phyloP scores from a whole-genome alignment of 2,329 filamentous ascomycete genomes.

The Gnomoniopsis sp. region DNA sequence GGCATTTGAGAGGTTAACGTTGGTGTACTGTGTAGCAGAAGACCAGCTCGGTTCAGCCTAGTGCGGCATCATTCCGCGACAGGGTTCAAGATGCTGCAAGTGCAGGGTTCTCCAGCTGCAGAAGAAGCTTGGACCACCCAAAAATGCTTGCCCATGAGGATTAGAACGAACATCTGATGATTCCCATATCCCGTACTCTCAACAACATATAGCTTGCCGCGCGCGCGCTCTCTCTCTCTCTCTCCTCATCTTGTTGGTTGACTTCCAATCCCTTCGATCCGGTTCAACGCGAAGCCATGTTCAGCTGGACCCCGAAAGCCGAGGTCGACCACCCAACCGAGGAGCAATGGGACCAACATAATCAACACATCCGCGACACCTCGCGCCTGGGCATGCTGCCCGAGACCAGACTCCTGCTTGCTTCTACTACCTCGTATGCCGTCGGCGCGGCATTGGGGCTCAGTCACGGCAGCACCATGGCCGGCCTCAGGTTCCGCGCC shows the following conservation, averaged over 20 bases:
- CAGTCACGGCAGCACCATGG: conserved; percentile 67
- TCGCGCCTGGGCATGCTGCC: conserved; percentile 15
- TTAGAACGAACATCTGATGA: background rate
- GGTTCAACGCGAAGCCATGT: background rate
- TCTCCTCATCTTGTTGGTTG: background rate
- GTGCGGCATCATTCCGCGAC: conserved; percentile 3
- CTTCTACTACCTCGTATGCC: conserved; percentile 59
- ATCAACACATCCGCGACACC: conserved; percentile 7
- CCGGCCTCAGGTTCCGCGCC: conserved; percentile 82
- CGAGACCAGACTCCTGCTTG: conserved; percentile 50
- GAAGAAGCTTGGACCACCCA: conserved; percentile 20
- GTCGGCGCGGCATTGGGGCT: conserved; percentile 70
- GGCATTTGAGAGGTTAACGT: too few species aligned
- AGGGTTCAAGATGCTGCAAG: background rate
- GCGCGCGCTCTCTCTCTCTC: background rate
- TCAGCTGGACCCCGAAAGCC: conserved; percentile 5
- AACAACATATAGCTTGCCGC: background rate
- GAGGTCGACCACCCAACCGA: background rate
- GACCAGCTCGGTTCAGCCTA: background rate
- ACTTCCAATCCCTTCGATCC: background rate
- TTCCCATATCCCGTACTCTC: background rate
- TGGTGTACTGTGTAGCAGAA: background rate
- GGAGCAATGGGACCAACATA: background rate
- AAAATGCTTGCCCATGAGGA: background rate
- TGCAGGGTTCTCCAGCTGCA: background rate